Conservation (phyloP, 768 basidiomycete species). For the Strobilomyces confusus region DNA sequence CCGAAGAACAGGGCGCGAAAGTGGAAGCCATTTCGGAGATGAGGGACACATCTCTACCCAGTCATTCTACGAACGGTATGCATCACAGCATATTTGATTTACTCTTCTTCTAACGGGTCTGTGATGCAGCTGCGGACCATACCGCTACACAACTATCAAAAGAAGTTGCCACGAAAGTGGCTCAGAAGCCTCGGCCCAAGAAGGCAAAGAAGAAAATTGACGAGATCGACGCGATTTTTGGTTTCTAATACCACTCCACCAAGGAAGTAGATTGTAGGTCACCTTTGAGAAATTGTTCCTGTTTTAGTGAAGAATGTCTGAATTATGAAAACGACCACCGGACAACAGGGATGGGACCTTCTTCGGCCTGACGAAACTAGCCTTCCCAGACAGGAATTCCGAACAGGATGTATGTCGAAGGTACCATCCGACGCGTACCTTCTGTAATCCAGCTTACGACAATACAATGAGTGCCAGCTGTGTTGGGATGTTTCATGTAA, state of each 20-base stretch:
- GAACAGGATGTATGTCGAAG: too few species aligned
- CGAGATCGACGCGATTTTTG: constrained; percentile 28
- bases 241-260: constrained; percentile 33
- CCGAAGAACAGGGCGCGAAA: not conserved
- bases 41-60: not conserved
- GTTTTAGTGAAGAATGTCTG: too few species aligned
- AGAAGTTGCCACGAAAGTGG: not conserved
- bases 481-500: not conserved
- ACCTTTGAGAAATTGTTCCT: too few species aligned
- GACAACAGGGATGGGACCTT: too few species aligned
- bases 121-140: not conserved
- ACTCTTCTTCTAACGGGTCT: not conserved
- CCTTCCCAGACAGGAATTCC: too few species aligned
- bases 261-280: not conserved
- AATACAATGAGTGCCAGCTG: too few species aligned
- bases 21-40: not conserved
- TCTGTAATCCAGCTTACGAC: too few species aligned
- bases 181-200: constrained; percentile 11
- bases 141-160: not conserved
- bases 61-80: constrained; percentile 5
- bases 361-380: too few species aligned
- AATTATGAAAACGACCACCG: too few species aligned
- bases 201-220: constrained; percentile 20
- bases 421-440: too few species aligned
- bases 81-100: not conserved